Percentiles rank a stretch among this genome's conserved stretches.
Evolutionary conservation across 2,329 filamentous ascomycete genomes (phyloP).

Genomic region (Apiospora arundinis): DNA sequence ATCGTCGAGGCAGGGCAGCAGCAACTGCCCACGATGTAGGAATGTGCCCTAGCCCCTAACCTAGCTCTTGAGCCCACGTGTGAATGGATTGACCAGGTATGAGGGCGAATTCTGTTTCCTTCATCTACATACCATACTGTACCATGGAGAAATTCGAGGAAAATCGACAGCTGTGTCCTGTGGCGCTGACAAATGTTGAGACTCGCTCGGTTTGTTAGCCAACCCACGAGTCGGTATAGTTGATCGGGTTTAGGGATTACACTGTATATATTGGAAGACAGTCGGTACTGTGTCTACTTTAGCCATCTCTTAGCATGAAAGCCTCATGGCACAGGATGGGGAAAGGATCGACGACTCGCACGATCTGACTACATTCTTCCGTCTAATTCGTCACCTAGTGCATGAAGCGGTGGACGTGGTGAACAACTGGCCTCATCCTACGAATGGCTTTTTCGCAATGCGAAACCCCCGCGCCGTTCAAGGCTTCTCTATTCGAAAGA

Average conservation of each 20-base stretch:
- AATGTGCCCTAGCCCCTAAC: background rate
- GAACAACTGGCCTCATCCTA: background rate
- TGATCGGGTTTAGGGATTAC: background rate
- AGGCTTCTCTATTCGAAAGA: background rate
- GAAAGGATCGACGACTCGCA: background rate
- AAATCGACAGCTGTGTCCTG: background rate
- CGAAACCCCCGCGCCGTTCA: background rate
- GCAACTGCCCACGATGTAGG: background rate
- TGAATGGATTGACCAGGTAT: background rate
- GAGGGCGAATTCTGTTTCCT: background rate
- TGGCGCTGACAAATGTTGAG: background rate
- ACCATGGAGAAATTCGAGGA: background rate
- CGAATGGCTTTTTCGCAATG: background rate
- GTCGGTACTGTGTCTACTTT: background rate
- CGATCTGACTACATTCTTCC: constrained; percentile 15
- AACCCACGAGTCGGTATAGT: background rate
- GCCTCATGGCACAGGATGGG: constrained; percentile 12
- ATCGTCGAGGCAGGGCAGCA: background rate
- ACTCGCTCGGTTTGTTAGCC: background rate
- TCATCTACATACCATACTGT: background rate
- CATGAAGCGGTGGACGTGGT: background rate
- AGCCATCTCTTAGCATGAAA: background rate
- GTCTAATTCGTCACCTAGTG: background rate
- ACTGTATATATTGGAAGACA: background rate
- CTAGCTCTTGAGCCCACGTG: background rate